Evolutionary conservation across 1,139 yeast genomes (phyloP), one percentile per base, ranked within the genome.

Genomic region (Hyphopichia fennica): DNA sequence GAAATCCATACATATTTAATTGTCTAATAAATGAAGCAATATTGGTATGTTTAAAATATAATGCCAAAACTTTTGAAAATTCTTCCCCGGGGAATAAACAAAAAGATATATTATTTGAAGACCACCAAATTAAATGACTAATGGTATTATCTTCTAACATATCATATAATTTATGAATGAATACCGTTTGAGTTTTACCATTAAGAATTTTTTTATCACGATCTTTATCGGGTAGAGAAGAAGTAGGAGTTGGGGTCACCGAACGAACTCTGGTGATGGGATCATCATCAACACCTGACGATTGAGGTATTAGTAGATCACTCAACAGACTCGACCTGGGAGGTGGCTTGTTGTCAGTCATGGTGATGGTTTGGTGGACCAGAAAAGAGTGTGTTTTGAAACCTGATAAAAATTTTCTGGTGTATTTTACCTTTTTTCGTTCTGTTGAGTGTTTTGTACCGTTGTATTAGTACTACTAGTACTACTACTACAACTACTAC

Each of bases 21-120:
- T 85, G 93, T 42, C 93, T 74, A 22, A 85, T 87, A 60, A 85
- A 85, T n/a, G 87, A 81, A 1, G 91, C 87, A 40, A 84, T 84
- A 56, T 85, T 85, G 34, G 88, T 83, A 58, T 85, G 93, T 57
- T 85, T 85, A 64, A 85, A 85, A 61, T 83, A 85, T 41, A 73
- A 78, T 39, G 86, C 77, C 48, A 85, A 64, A 20, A 81, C 78
- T 53, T 75, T 72, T 42, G 85, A 78, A 48, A 84, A 82, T 42
- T 81, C 82, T 50, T 82, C 85, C 36, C 79, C 79, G 2, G 77
- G 77, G 22, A 65, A 54, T 9, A 72, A 57, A 44, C 65, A 69
- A 46, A 72, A 72, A 25, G 74, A 65, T 46, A 70, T 77, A 42
- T 56, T 54, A 40, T 58, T 46, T 2, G 62, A 57, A 10, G 70